These are phyloP conservation scores for Aspergillus homomorphus DNA, from an alignment of 495 filamentous ascomycete genomes.

Conservation along the genomic window DNA sequence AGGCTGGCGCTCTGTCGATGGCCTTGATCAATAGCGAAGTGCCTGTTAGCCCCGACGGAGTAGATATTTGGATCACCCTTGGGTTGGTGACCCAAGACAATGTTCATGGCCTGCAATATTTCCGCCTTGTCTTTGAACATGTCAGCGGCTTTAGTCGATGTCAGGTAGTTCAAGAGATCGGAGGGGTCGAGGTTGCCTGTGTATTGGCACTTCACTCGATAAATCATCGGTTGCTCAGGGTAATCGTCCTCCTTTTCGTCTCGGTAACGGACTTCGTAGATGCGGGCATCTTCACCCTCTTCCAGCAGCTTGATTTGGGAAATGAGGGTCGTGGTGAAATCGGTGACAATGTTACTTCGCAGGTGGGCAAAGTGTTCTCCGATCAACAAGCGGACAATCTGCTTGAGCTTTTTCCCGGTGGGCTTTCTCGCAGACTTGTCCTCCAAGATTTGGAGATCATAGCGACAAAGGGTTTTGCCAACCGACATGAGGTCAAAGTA, in stretches of 20 bases:
- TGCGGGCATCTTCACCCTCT: conserved; percentile 8
- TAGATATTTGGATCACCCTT: conserved; percentile 32
- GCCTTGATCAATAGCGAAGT: conserved; percentile 29
- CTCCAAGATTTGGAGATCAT: conserved; percentile 31
- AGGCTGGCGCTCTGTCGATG: conserved; percentile 32
- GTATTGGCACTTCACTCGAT: conserved; percentile 42
- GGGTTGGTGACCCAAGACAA: conserved; percentile 44
- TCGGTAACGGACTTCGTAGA: conserved; percentile 40
- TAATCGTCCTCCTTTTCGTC: conserved; percentile 41
- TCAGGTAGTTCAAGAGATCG: conserved; percentile 52
- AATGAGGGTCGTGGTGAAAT: conserved; percentile 55
- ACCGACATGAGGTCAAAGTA: conserved; percentile 53
- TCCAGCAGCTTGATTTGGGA: conserved; percentile 33
- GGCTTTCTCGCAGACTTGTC: conserved; percentile 30
- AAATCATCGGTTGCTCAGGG: conserved; percentile 37
- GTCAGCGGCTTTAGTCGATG: conserved; percentile 43
- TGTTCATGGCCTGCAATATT: conserved; percentile 52
- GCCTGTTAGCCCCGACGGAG: conserved; percentile 40
- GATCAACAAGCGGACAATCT: conserved; percentile 53
- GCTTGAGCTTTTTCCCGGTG: conserved; percentile 50
- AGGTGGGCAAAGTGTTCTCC: conserved; percentile 32
- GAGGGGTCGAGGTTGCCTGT: conserved; percentile 46
- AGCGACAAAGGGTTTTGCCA: conserved; percentile 37
- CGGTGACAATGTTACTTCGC: conserved; percentile 47
- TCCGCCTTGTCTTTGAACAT: conserved; percentile 39